phyloP scores from a whole-genome alignment of 2,329 filamentous ascomycete species.

The Harringtonia lauricola region DNA sequence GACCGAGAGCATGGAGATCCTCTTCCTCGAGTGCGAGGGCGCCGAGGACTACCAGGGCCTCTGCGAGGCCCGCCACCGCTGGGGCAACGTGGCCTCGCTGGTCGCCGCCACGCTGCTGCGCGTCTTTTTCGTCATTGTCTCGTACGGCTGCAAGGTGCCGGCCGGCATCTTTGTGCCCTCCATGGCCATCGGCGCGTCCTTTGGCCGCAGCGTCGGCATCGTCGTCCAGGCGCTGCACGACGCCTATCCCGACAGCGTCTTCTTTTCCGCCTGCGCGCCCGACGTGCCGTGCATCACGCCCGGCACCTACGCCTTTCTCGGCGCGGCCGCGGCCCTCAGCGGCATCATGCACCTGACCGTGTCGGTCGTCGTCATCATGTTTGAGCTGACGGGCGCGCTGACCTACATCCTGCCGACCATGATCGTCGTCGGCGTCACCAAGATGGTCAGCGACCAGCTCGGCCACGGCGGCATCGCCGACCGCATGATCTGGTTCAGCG shows the following conservation, averaged over 20 bases:
- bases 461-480: conserved; percentile 97
- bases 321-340: conserved; percentile 80
- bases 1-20: conserved; percentile 98
- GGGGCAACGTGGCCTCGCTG: conserved; percentile 69
- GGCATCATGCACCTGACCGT: conserved; percentile 98
- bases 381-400: conserved; percentile 91
- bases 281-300: conserved; percentile 95
- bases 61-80: conserved; percentile 68
- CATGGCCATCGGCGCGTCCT: conserved; percentile 93
- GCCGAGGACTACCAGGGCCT: conserved; percentile 81
- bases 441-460: conserved; percentile 81
- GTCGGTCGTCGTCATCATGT: conserved; percentile 98
- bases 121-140: conserved; percentile 80
- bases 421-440: conserved; percentile 97
- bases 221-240: conserved; percentile 85
- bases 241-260: conserved; percentile 66
- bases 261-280: conserved; percentile 81
- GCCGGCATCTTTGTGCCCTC: conserved; percentile 97
- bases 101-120: conserved; percentile 70
- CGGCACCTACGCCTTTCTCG: conserved; percentile 91
- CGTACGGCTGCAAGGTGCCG: conserved; percentile 95
- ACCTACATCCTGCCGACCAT: conserved; percentile 97
- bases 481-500: conserved; percentile 97
- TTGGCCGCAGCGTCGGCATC: conserved; percentile 89
- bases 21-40: conserved; percentile 89